Conservation (phyloP, 1,139 yeast species). For the Schizosaccharomyces versatilis region DNA sequence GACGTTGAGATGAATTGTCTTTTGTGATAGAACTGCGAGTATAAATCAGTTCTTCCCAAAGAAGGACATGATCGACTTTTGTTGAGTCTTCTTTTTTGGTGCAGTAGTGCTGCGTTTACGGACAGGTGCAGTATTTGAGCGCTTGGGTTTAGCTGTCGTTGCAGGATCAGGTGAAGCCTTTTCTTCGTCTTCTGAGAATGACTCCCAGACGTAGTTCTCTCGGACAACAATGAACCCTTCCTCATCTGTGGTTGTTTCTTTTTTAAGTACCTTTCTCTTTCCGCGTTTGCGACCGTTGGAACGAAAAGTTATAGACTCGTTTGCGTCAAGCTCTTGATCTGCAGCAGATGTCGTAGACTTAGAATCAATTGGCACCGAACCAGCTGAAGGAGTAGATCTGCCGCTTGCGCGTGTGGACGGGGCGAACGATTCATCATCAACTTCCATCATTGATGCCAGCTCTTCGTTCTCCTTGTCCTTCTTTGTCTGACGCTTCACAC, state of each 20-base stretch:
- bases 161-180: neutral
- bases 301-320: neutral
- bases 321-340: neutral
- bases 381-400: too few relatives aligned
- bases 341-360: neutral
- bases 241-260: neutral
- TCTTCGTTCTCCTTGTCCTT: neutral
- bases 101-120: neutral
- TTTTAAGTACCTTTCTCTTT: neutral
- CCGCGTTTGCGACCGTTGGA: slow-evolving; percentile 1
- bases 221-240: neutral
- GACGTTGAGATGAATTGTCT: too few relatives aligned
- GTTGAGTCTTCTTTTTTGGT: neutral
- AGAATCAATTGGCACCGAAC: too few relatives aligned
- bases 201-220: slow-evolving; percentile 2
- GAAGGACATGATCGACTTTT: slow-evolving; percentile 4
- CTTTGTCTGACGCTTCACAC: too few relatives aligned
- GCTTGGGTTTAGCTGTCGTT: neutral
- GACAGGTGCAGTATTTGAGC: neutral
- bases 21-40: too few relatives aligned
- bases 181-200: slow-evolving; percentile 2
- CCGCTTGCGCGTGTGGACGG: too few relatives aligned
- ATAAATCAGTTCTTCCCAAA: neutral
- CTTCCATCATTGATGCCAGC: neutral
- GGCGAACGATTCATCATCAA: neutral